A percentile compares a stretch with the other conserved stretches of the same genome.
These are phyloP conservation scores for Monosporascus sp. DNA, from an alignment of 2,329 filamentous ascomycete genomes.

Conservation along the genomic window DNA sequence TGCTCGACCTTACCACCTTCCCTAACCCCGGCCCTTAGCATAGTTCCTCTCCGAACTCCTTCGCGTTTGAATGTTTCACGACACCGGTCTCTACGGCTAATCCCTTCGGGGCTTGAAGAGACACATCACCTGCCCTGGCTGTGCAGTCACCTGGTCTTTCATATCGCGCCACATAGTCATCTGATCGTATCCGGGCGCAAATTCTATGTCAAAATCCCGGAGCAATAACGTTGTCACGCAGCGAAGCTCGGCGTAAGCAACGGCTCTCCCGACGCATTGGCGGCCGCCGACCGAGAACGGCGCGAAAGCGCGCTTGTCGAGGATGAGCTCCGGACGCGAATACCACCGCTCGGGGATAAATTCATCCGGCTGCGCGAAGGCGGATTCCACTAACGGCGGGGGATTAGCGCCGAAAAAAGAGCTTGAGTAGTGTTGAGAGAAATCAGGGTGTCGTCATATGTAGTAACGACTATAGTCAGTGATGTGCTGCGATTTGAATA, in stretches of 20 bases:
- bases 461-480: neutral
- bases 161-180: neutral
- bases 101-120: neutral
- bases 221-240: conserved; percentile 8
- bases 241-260: conserved; percentile 12
- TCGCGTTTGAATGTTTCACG: no score
- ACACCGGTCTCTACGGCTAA: no score
- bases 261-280: conserved; percentile 13
- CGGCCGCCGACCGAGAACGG: conserved; percentile 14
- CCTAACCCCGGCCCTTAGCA: no score
- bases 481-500: neutral
- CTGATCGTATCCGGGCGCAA: conserved; percentile 6
- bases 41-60: no score
- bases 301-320: conserved; percentile 12
- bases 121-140: neutral
- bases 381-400: conserved; percentile 12
- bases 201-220: conserved; percentile 9
- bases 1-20: no score
- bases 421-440: neutral
- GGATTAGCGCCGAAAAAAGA: neutral
- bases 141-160: conserved; percentile 1
- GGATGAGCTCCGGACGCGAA: conserved; percentile 15
- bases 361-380: conserved; percentile 12
- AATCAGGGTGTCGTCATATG: neutral
- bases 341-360: conserved; percentile 19